Evolutionary conservation across 257 asterid genomes (phyloP).

Genomic region (Phtheirospermum japonicum): DNA sequence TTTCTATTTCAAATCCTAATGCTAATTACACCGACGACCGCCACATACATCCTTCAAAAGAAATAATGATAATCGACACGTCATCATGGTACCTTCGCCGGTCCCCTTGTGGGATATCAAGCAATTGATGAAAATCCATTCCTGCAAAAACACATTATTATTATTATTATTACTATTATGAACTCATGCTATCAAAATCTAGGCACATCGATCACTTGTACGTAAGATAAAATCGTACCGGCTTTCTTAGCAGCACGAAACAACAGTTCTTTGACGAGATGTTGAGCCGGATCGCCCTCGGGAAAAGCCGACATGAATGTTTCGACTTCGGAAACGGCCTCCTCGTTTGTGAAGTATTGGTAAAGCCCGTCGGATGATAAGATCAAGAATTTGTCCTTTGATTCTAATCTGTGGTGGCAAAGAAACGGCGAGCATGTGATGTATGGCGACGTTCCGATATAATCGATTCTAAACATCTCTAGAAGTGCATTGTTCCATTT

Average conservation of each 20-base stretch:
- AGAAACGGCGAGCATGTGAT: constrained; percentile 73
- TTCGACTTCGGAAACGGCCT: constrained; percentile 87
- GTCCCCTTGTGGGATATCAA: constrained; percentile 92
- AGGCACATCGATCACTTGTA: neutral
- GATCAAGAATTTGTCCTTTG: constrained; percentile 75
- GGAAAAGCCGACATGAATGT: constrained; percentile 74
- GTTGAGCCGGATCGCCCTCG: constrained; percentile 99
- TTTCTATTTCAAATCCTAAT: constrained; percentile 21
- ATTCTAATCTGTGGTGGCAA: constrained; percentile 69
- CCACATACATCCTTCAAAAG: constrained; percentile 95
- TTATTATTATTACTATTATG: neutral
- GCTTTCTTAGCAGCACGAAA: constrained; percentile 98
- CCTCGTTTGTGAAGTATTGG: constrained; percentile 92
- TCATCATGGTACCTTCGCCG: constrained; percentile 86
- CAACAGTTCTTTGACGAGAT: constrained; percentile 84
- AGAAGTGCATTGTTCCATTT: constrained; percentile 91
- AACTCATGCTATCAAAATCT: neutral
- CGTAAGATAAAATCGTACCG: constrained; percentile 38
- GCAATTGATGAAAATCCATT: constrained; percentile 75
- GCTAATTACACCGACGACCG: constrained; percentile 57
- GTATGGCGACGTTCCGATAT: constrained; percentile 74
- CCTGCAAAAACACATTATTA: constrained; percentile 40
- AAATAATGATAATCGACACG: constrained; percentile 80
- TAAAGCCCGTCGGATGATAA: constrained; percentile 95
- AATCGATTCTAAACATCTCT: constrained; percentile 83